Evolutionary conservation across 768 basidiomycete genomes (phyloP).

Genomic region (Lentinus tigrinus): DNA sequence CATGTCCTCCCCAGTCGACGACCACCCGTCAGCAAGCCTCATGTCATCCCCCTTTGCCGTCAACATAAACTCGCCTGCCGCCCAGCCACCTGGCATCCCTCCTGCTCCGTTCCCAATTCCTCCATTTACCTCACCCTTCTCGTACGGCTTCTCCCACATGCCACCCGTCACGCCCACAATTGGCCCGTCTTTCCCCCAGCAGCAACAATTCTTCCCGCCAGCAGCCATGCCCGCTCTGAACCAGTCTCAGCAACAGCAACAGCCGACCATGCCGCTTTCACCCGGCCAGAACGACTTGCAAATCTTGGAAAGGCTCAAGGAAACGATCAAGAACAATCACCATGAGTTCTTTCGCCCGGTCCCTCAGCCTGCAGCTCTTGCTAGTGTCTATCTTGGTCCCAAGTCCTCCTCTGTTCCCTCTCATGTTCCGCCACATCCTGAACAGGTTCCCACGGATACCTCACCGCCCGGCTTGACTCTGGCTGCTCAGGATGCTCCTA

Average conservation of each 20-base stretch:
- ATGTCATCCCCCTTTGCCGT: slow-evolving; percentile 41
- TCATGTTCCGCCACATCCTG: slow-evolving; percentile 35
- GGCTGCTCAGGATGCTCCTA: slow-evolving; percentile 19
- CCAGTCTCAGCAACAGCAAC: too few species aligned
- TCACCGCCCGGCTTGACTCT: slow-evolving; percentile 25
- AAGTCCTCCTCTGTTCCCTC: slow-evolving; percentile 25
- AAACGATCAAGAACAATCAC: slow-evolving; percentile 67
- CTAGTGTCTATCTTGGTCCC: slow-evolving; percentile 63
- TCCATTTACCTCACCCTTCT: slow-evolving; percentile 27
- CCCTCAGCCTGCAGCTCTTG: slow-evolving; percentile 65
- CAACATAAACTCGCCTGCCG: slow-evolving; percentile 31
- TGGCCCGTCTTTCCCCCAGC: slow-evolving; percentile 21
- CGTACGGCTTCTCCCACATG: slow-evolving; percentile 34
- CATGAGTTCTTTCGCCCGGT: slow-evolving; percentile 69
- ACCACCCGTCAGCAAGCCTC: slow-evolving; percentile 26
- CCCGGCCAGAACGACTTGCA: slow-evolving; percentile 69
- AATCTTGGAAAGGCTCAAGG: slow-evolving; percentile 72
- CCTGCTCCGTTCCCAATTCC: slow-evolving; percentile 33
- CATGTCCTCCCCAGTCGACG: slow-evolving; percentile 52
- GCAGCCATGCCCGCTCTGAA: neutral
- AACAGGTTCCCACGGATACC: slow-evolving; percentile 32
- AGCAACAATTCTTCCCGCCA: slow-evolving; percentile 24
- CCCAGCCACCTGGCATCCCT: slow-evolving; percentile 32
- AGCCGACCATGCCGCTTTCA: too few species aligned
- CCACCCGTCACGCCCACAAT: slow-evolving; percentile 27